phyloP scores from a whole-genome alignment of 139 green algal species.

The Micractinium conductrix region DNA sequence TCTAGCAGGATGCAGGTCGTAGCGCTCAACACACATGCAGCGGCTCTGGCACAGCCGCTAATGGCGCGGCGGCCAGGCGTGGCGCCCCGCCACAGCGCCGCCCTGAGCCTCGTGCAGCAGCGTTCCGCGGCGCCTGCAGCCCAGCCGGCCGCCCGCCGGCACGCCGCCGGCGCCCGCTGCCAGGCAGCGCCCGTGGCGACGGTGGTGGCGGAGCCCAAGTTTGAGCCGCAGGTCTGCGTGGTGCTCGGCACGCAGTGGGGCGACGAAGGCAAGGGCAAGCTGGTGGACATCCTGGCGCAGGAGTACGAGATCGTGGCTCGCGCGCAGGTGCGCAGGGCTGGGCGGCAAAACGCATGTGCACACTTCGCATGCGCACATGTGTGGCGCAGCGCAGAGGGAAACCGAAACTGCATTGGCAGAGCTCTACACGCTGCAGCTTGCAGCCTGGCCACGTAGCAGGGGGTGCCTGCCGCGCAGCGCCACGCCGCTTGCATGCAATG shows the following conservation, averaged over 20 bases:
- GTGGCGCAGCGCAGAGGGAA: no score
- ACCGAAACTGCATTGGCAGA: no score
- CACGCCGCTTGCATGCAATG: no score
- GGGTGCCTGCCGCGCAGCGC: no score
- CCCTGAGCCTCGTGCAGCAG: neutral
- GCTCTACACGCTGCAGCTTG: neutral
- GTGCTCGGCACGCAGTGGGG: constrained; percentile 99
- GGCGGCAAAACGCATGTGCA: no score
- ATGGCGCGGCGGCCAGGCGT: neutral
- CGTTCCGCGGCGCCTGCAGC: neutral
- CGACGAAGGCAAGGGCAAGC: constrained; percentile 99
- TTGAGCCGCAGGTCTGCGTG: constrained; percentile 78
- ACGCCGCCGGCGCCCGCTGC: constrained; percentile 4
- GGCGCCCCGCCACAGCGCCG: neutral
- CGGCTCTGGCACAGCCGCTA: neutral
- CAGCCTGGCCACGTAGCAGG: no score
- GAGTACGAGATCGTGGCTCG: constrained; percentile 96
- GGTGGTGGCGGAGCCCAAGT: constrained; percentile 15
- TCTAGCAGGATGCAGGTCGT: neutral
- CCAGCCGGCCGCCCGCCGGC: neutral
- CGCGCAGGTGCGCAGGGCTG: constrained; percentile 76
- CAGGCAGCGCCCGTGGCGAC: constrained; percentile 5
- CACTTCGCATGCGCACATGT: no score
- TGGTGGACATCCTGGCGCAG: constrained; percentile 98
- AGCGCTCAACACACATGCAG: neutral